A percentile compares a stretch with the other conserved stretches of the same genome.
Evolutionary conservation across 2,329 filamentous ascomycete species (phyloP).

Genomic region (Ophiostoma pallidulum): DNA sequence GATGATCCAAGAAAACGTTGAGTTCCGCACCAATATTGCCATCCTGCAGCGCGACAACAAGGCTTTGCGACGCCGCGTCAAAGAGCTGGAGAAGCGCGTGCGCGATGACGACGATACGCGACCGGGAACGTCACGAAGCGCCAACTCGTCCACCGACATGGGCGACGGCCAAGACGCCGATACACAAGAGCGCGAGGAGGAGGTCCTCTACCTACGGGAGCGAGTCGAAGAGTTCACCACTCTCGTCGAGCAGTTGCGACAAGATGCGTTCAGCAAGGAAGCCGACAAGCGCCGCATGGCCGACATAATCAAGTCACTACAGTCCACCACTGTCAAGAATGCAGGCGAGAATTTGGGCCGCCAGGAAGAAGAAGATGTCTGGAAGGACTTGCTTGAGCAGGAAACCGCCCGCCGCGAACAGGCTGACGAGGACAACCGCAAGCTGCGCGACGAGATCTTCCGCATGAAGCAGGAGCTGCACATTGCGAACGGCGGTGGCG

Average conservation of each 20-base stretch:
- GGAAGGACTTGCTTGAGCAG: conserved; percentile 88
- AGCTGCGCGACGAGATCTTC: conserved; percentile 74
- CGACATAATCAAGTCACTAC: conserved; percentile 60
- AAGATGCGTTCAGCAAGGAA: conserved; percentile 69
- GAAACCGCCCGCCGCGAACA: conserved; percentile 85
- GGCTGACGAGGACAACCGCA: conserved; percentile 78
- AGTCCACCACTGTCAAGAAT: conserved; percentile 47
- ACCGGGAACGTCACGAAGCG: conserved; percentile 50
- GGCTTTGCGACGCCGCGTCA: conserved; percentile 65
- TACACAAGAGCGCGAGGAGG: conserved; percentile 66
- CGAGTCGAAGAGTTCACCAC: conserved; percentile 74
- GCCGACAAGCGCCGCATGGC: conserved; percentile 79
- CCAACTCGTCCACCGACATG: conserved; percentile 46
- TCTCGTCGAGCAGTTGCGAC: conserved; percentile 72
- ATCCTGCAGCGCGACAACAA: conserved; percentile 89
- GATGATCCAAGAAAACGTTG: conserved; percentile 95
- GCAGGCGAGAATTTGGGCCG: conserved; percentile 34
- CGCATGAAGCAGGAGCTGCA: conserved; percentile 55
- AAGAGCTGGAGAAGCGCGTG: conserved; percentile 76
- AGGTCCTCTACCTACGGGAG: conserved; percentile 76
- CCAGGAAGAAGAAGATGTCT: conserved; percentile 68
- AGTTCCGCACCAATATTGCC: conserved; percentile 81
- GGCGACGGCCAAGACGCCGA: conserved; percentile 49
- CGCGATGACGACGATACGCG: conserved; percentile 55
- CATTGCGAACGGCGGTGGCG: conserved; percentile 17